Evolutionary conservation across 1,284 basidiomycete species (phyloP).

Genomic region (Amylostereum areolatum): DNA sequence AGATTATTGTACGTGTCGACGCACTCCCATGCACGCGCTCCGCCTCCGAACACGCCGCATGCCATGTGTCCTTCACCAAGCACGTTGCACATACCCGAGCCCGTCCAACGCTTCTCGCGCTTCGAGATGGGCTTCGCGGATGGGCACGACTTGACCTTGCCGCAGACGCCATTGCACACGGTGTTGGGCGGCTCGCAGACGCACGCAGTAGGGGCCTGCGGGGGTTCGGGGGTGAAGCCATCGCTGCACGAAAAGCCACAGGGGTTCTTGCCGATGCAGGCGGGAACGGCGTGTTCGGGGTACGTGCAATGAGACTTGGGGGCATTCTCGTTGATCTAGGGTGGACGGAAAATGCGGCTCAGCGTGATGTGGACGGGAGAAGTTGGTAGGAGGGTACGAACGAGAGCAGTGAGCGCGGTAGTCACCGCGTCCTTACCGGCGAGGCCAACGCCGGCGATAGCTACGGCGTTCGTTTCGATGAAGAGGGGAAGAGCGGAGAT

Average conservation of each 20-base stretch:
- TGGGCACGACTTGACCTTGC: slow-evolving; percentile 31
- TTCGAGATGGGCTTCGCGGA: slow-evolving; percentile 21
- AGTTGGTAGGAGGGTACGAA: slow-evolving; percentile 14
- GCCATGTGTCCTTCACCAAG: slow-evolving; percentile 25
- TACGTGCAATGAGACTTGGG: slow-evolving; percentile 32
- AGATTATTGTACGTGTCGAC: slow-evolving; percentile 39
- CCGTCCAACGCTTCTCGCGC: slow-evolving; percentile 22
- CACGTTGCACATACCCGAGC: slow-evolving; percentile 12
- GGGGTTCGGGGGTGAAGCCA: slow-evolving; percentile 31
- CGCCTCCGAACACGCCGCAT: slow-evolving; percentile 34
- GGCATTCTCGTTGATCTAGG: slow-evolving; percentile 18
- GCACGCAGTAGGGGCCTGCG: slow-evolving; percentile 27
- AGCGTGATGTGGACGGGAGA: not conserved
- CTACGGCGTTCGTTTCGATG: slow-evolving; percentile 24
- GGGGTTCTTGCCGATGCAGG: slow-evolving; percentile 29
- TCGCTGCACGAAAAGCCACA: slow-evolving; percentile 42
- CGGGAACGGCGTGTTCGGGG: slow-evolving; percentile 32
- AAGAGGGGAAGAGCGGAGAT: slow-evolving; percentile 29
- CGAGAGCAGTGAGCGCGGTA: slow-evolving; percentile 26
- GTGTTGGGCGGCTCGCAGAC: slow-evolving; percentile 33
- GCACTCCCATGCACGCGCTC: slow-evolving; percentile 38
- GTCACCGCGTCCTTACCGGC: slow-evolving; percentile 25
- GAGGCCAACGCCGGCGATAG: slow-evolving; percentile 22
- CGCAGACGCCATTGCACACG: slow-evolving; percentile 44
- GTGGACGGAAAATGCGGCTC: slow-evolving; percentile 5